Evolutionary conservation across 495 filamentous ascomycete species (phyloP).

Genomic region (Penicillium nucicola): DNA sequence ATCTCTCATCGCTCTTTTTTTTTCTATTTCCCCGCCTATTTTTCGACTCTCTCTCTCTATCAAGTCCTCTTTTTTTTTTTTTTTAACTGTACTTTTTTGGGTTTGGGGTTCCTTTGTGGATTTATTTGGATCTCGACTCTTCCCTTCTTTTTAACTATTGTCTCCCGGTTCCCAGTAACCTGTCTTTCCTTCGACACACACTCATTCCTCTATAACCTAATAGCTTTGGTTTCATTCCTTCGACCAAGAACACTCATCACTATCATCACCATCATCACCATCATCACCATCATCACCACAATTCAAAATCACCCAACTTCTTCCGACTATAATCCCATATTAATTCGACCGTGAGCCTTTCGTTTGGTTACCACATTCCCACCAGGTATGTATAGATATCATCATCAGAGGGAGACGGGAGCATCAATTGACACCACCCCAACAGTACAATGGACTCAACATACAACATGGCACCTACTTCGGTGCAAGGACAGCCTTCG

Average conservation of each 20-base stretch:
- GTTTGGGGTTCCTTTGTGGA: slow-evolving; percentile 1
- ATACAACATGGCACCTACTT: slow-evolving; percentile 47
- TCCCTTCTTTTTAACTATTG: slow-evolving; percentile 5
- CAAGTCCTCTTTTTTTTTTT: slow-evolving; percentile 2
- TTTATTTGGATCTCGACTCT: slow-evolving; percentile 7
- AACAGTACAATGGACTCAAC: slow-evolving; percentile 50
- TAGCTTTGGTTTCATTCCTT: slow-evolving; percentile 2
- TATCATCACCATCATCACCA: too few species aligned
- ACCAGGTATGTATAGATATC: neutral
- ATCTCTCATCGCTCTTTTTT: slow-evolving; percentile 30
- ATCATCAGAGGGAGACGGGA: neutral
- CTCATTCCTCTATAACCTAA: slow-evolving; percentile 1
- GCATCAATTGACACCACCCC: neutral
- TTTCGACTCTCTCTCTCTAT: slow-evolving; percentile 22
- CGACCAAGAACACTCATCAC: neutral
- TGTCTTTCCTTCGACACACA: slow-evolving; percentile 9
- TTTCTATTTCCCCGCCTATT: slow-evolving; percentile 19
- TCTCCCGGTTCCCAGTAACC: slow-evolving; percentile 10
- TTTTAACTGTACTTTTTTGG: slow-evolving; percentile 10
- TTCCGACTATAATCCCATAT: neutral
- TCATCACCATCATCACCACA: neutral
- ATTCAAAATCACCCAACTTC: neutral
- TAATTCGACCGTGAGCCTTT: slow-evolving; percentile 5
- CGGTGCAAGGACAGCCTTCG: slow-evolving; percentile 67
- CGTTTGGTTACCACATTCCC: neutral